phyloP scores from a whole-genome alignment of 208 protist genomes.

The Strigomonas oncopelti region DNA sequence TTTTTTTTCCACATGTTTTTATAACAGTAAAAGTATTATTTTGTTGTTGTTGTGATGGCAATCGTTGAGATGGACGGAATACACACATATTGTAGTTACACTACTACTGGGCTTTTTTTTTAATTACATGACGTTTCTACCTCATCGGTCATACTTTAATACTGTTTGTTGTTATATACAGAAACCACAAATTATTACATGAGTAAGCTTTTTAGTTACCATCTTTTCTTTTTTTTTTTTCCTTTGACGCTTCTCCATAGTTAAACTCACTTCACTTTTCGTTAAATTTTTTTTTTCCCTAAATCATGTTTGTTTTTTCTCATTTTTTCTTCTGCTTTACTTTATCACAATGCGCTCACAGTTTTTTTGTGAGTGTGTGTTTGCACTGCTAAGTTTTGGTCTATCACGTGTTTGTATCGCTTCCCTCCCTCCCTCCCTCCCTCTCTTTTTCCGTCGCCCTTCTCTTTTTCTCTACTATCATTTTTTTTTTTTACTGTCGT shows the following conservation, averaged over 20 bases:
- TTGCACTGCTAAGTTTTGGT: no score
- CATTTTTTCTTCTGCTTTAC: not conserved
- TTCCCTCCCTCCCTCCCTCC: slow-evolving; percentile 15
- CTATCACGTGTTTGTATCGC: no score
- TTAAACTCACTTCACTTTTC: not conserved
- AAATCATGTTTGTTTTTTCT: not conserved
- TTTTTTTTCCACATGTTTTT: slow-evolving; percentile 9
- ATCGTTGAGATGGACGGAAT: no score
- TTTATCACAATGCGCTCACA: not conserved
- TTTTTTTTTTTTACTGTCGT: slow-evolving; percentile 13
- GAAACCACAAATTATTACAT: no score
- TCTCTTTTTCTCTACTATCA: not conserved
- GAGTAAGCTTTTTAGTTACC: no score
- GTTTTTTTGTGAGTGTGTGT: no score
- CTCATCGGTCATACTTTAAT: no score
- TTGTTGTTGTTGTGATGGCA: no score
- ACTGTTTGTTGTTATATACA: not conserved
- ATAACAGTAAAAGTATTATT: not conserved
- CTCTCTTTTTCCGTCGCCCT: slow-evolving; percentile 7
- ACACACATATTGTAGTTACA: no score
- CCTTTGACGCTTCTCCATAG: slow-evolving; percentile 4
- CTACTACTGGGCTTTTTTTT: no score
- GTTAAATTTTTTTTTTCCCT: not conserved
- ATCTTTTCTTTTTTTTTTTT: slow-evolving; percentile 16
- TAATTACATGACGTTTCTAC: no score